Conservation (phyloP, 768 basidiomycete species). For the Tephrocybe sp. region DNA sequence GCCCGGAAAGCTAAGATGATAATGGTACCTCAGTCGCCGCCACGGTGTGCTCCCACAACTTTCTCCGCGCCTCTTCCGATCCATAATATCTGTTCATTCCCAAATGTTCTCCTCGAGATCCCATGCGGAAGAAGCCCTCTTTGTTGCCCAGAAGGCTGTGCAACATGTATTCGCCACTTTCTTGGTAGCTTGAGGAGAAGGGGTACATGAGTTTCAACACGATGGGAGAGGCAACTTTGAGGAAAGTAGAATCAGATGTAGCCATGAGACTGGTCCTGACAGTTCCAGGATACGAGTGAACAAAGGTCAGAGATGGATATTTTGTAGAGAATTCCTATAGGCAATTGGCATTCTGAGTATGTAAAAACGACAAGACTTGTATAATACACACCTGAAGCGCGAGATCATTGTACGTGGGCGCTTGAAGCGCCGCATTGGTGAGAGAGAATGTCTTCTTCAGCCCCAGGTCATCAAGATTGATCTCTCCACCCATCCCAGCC, state of each 20-base stretch:
- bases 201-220: slow-evolving; percentile 18
- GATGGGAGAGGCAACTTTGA: slow-evolving; percentile 21
- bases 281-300: slow-evolving; percentile 37
- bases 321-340: slow-evolving; percentile 33
- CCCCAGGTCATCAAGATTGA: slow-evolving; percentile 46
- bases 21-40: slow-evolving; percentile 16
- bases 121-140: slow-evolving; percentile 30
- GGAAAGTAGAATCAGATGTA: slow-evolving; percentile 24
- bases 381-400: background rate
- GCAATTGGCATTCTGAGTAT: background rate
- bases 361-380: background rate
- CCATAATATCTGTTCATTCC: slow-evolving; percentile 33
- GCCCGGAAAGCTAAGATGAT: background rate
- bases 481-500: slow-evolving; percentile 31
- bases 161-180: slow-evolving; percentile 33
- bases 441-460: slow-evolving; percentile 39
- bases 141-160: slow-evolving; percentile 26
- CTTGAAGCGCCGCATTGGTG: slow-evolving; percentile 25
- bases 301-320: slow-evolving; percentile 37
- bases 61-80: slow-evolving; percentile 35
- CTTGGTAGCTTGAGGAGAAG: slow-evolving; percentile 9
- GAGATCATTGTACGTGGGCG: slow-evolving; percentile 39
- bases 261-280: slow-evolving; percentile 34
- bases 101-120: slow-evolving; percentile 31
- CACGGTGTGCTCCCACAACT: slow-evolving; percentile 36